Conservation (phyloP, 352 stramenopile genomes). For the Phytopythium helicoides region DNA sequence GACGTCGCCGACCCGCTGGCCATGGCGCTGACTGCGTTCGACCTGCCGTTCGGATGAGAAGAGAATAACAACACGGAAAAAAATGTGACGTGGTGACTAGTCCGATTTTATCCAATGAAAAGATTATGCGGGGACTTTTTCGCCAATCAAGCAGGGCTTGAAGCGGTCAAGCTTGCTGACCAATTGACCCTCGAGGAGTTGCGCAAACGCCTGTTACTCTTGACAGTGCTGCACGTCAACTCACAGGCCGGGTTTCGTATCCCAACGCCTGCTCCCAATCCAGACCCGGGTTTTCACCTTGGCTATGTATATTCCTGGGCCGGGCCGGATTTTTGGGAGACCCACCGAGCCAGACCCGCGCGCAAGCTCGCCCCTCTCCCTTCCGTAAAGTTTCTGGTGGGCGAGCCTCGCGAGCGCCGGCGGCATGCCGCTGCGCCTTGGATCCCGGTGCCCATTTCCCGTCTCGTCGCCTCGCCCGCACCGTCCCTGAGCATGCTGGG, state of each 20-base stretch:
- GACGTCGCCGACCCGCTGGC: background rate
- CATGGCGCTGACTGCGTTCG: background rate
- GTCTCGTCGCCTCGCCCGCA: constrained; percentile 6
- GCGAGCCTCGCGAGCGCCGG: constrained; percentile 8
- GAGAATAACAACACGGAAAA: background rate
- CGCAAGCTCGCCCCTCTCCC: background rate
- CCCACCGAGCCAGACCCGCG: too few species aligned
- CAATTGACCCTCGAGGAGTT: constrained; percentile 2
- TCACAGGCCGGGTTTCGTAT: too few species aligned
- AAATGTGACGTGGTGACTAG: constrained; percentile 5
- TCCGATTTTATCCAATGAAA: constrained; percentile 7
- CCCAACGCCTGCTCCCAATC: too few species aligned
- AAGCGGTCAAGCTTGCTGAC: background rate
- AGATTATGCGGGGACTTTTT: background rate
- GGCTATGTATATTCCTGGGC: background rate
- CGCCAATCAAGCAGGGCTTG: constrained; percentile 8
- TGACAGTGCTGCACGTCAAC: background rate
- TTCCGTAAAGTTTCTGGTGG: constrained; percentile 12
- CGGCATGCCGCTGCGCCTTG: constrained; percentile 6
- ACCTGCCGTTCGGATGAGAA: constrained; percentile 1
- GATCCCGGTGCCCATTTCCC: constrained; percentile 1
- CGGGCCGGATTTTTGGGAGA: too few species aligned
- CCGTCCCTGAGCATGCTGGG: constrained; percentile 30
- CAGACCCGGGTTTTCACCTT: background rate
- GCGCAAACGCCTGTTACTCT: constrained; percentile 7